These are phyloP conservation scores for Sequoiadendron giganteum DNA, from an alignment of 75 land plant genomes.

Conservation along the genomic window DNA sequence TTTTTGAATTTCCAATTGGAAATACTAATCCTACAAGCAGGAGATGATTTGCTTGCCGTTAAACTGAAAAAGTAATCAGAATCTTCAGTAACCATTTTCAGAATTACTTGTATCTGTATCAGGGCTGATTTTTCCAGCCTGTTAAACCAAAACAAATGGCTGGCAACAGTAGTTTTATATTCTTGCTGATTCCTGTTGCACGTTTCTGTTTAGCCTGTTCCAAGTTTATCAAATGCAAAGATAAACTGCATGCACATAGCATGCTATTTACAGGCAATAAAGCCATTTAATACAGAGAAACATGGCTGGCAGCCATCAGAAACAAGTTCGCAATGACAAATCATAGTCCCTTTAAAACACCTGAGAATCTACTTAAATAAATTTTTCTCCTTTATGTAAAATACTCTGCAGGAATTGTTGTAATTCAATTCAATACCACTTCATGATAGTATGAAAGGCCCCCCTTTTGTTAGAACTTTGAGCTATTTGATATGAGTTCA, in stretches of 20 bases:
- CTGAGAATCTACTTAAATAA: background rate
- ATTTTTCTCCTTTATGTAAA: background rate
- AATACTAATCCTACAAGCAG: background rate
- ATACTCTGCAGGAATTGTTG: background rate
- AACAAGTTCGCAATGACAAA: background rate
- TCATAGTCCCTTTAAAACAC: background rate
- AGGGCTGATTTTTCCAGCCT: background rate
- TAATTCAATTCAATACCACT: background rate
- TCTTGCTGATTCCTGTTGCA: background rate
- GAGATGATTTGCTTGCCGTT: background rate
- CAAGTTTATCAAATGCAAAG: background rate
- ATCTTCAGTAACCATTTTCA: background rate
- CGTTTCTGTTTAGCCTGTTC: background rate
- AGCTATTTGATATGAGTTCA: background rate
- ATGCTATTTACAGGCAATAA: background rate
- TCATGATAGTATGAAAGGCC: background rate
- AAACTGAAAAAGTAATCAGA: background rate
- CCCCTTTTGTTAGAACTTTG: background rate
- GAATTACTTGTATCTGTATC: background rate
- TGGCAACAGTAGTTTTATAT: background rate
- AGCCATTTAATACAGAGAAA: background rate
- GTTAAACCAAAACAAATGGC: background rate
- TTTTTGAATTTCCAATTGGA: background rate
- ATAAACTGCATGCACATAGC: background rate
- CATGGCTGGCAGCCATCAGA: background rate